phyloP scores from a whole-genome alignment of 2,329 filamentous ascomycete genomes.

The Calonectria pauciramosa region DNA sequence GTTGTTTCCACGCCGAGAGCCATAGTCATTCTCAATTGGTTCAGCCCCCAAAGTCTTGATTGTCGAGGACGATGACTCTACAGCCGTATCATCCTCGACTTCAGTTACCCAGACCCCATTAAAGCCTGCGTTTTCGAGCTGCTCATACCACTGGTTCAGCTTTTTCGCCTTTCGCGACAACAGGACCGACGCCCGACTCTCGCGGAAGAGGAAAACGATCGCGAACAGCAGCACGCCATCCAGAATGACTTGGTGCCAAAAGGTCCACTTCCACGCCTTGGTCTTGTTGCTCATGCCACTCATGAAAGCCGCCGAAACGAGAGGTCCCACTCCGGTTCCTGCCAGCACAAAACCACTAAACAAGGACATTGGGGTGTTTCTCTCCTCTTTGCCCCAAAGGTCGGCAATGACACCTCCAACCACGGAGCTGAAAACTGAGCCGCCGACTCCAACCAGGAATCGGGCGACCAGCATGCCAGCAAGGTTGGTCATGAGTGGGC shows the following conservation, averaged over 20 bases:
- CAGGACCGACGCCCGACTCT: constrained; percentile 86
- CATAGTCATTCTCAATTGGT: constrained; percentile 20
- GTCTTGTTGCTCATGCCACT: constrained; percentile 64
- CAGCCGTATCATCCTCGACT: constrained; percentile 19
- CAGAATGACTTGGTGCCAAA: constrained; percentile 85
- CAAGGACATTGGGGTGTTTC: constrained; percentile 91
- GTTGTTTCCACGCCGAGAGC: not conserved
- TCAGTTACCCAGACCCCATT: constrained; percentile 60
- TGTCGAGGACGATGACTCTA: constrained; percentile 40
- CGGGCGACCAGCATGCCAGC: constrained; percentile 82
- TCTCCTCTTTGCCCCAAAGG: constrained; percentile 81
- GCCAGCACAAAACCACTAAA: constrained; percentile 85
- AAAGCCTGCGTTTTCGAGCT: constrained; percentile 75
- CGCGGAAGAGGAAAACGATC: constrained; percentile 80
- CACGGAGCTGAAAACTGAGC: constrained; percentile 86
- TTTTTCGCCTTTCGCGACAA: constrained; percentile 80
- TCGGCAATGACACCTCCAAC: constrained; percentile 94
- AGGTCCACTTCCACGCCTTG: constrained; percentile 85
- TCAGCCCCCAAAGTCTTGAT: constrained; percentile 32
- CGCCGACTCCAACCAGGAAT: constrained; percentile 83
- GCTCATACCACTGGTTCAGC: constrained; percentile 85
- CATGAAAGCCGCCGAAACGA: constrained; percentile 79
- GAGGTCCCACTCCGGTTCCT: constrained; percentile 84
- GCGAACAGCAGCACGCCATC: constrained; percentile 71
- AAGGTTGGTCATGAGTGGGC: constrained; percentile 77